Conservation (phyloP, 208 protist species). For the Trypanosoma brucei region DNA sequence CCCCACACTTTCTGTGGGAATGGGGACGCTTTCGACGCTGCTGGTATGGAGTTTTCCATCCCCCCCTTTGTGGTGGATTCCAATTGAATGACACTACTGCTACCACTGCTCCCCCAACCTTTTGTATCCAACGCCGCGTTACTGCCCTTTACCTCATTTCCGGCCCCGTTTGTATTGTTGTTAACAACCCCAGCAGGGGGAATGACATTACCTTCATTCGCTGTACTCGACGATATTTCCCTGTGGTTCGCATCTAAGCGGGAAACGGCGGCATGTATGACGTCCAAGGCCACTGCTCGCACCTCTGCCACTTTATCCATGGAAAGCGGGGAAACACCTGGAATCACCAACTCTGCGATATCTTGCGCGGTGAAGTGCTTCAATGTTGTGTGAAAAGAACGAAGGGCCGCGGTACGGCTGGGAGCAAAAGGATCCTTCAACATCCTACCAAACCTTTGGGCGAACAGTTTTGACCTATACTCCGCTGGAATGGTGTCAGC, state of each 20-base stretch:
- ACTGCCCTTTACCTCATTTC: no score
- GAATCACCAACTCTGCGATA: slow-evolving; percentile 52
- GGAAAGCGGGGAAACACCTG: slow-evolving; percentile 46
- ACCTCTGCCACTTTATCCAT: slow-evolving; percentile 61
- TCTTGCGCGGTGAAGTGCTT: slow-evolving; percentile 32
- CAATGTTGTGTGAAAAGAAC: slow-evolving; percentile 41
- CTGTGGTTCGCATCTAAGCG: slow-evolving; percentile 12
- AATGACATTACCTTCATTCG: not conserved
- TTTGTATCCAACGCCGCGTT: not conserved
- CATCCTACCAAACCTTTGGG: slow-evolving; percentile 66
- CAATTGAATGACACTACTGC: not conserved
- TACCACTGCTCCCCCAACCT: not conserved
- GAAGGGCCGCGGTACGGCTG: slow-evolving; percentile 57
- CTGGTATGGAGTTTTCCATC: not conserved
- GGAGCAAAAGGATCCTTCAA: slow-evolving; percentile 80
- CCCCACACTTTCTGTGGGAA: not conserved
- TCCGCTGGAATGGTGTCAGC: slow-evolving; percentile 36
- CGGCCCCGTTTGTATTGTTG: not conserved
- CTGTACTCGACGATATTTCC: not conserved
- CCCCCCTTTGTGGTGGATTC: not conserved
- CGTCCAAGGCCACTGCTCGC: slow-evolving; percentile 33
- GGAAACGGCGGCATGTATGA: slow-evolving; percentile 25
- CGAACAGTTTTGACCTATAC: slow-evolving; percentile 42
- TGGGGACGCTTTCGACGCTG: not conserved
- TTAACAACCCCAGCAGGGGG: not conserved